Evolutionary conservation across 768 basidiomycete genomes (phyloP).

Genomic region (Rhizopogon rudus): DNA sequence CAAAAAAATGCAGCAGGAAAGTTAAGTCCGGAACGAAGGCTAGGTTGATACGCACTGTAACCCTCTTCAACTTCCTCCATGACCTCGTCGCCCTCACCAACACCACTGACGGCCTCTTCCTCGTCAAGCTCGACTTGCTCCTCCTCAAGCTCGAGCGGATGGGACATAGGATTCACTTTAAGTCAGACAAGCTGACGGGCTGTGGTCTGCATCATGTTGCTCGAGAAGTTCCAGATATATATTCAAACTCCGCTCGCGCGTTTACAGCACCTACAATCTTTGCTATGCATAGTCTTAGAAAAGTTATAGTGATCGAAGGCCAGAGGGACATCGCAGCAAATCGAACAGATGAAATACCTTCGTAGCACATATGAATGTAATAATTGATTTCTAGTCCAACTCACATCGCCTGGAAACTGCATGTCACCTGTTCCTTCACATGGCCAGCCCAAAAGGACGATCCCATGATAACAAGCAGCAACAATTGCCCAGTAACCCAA

Average conservation of each 20-base stretch:
- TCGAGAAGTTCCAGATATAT: conserved; percentile 21
- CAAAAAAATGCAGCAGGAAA: neutral
- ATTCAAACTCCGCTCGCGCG: conserved; percentile 26
- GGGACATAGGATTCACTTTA: conserved; percentile 30
- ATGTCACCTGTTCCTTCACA: conserved; percentile 43
- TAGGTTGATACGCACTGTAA: conserved; percentile 60
- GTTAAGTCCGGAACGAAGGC: conserved; percentile 5
- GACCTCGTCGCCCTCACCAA: conserved; percentile 64
- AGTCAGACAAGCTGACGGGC: conserved; percentile 19
- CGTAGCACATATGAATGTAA: conserved; percentile 4
- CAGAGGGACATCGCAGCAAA: neutral
- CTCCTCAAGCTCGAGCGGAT: conserved; percentile 36
- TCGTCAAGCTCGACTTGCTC: conserved; percentile 51
- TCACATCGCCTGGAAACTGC: conserved; percentile 33
- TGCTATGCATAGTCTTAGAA: no score
- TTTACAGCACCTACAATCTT: neutral
- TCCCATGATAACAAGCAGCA: conserved; percentile 72
- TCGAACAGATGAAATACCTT: neutral
- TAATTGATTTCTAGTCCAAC: neutral
- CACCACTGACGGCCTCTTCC: conserved; percentile 57
- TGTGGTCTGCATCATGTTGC: conserved; percentile 11
- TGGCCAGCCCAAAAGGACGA: conserved; percentile 51
- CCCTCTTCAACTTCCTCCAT: conserved; percentile 71
- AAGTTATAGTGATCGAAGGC: neutral
- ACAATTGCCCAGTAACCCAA: conserved; percentile 62